Evolutionary conservation across 495 filamentous ascomycete species (phyloP).

Genomic region (Penicillium arizonense): DNA sequence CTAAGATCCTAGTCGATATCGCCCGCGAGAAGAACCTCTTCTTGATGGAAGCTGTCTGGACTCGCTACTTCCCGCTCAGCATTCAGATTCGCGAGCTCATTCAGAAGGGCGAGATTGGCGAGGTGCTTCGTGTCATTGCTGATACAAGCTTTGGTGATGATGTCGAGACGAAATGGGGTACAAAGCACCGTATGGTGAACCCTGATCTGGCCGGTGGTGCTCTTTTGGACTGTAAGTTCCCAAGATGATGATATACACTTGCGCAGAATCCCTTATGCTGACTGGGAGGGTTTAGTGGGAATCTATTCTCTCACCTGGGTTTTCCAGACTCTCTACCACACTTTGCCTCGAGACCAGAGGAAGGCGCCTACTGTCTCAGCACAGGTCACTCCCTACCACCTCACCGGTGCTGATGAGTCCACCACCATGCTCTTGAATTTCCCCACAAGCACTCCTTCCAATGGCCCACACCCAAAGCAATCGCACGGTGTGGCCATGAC

Average conservation of each 20-base stretch:
- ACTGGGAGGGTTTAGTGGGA: constrained; percentile 51
- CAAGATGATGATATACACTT: background rate
- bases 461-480: constrained; percentile 27
- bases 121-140: constrained; percentile 72
- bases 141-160: constrained; percentile 59
- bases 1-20: constrained; percentile 68
- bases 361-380: constrained; percentile 55
- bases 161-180: constrained; percentile 52
- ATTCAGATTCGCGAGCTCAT: constrained; percentile 74
- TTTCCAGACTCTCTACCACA: constrained; percentile 87
- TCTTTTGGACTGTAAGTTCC: constrained; percentile 64
- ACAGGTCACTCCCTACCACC: constrained; percentile 70
- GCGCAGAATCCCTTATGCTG: background rate
- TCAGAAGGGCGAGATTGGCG: constrained; percentile 66
- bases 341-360: constrained; percentile 56
- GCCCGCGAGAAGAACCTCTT: constrained; percentile 82
- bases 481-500: constrained; percentile 80
- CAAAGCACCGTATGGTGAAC: constrained; percentile 79
- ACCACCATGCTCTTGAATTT: constrained; percentile 80
- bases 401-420: constrained; percentile 79
- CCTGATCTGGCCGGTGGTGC: constrained; percentile 81
- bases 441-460: constrained; percentile 57
- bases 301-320: constrained; percentile 92
- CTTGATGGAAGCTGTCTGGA: constrained; percentile 97
- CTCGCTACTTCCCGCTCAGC: constrained; percentile 81